A percentile compares a stretch with the other conserved stretches of the same genome.
Evolutionary conservation across 331 rosid species (phyloP).

Genomic region (Dryas integrifolia): DNA sequence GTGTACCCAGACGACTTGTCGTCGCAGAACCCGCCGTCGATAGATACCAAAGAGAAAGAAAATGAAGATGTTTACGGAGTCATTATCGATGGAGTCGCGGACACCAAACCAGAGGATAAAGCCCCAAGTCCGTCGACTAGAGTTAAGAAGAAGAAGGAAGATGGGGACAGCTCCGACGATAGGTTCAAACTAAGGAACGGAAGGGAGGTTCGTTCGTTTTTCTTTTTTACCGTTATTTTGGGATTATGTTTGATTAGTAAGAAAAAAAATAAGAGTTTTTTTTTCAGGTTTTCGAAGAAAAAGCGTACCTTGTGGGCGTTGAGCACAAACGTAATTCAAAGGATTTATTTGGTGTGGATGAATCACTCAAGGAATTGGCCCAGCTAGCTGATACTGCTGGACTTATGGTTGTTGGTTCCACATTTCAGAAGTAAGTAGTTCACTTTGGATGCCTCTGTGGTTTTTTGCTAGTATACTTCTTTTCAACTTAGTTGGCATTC

Average conservation of each 20-base stretch:
- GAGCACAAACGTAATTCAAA: constrained; percentile 57
- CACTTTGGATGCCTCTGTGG: not conserved
- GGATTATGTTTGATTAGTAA: not conserved
- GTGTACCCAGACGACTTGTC: constrained; percentile 39
- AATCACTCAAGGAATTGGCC: constrained; percentile 69
- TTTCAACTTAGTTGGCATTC: not conserved
- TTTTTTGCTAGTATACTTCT: not conserved
- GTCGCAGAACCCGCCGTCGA: constrained; percentile 17
- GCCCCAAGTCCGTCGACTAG: constrained; percentile 25
- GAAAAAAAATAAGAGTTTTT: not conserved
- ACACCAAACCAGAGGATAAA: constrained; percentile 28
- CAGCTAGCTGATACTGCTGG: constrained; percentile 98
- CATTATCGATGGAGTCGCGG: constrained; percentile 23
- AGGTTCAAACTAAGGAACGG: constrained; percentile 87
- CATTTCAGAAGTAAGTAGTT: constrained; percentile 62
- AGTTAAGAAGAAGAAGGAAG: constrained; percentile 52
- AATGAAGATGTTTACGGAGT: constrained; percentile 14
- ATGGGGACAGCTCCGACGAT: constrained; percentile 35
- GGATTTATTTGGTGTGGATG: constrained; percentile 60
- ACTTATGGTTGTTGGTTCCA: constrained; percentile 75
- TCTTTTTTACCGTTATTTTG: not conserved
- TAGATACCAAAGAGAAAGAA: constrained; percentile 13
- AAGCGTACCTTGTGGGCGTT: constrained; percentile 80
- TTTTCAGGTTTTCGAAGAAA: constrained; percentile 75
- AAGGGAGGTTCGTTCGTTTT: constrained; percentile 49